Base-by-base conservation (phyloP, 306 rosid genomes). In the Pterocarpus macrocarpus region DNA sequence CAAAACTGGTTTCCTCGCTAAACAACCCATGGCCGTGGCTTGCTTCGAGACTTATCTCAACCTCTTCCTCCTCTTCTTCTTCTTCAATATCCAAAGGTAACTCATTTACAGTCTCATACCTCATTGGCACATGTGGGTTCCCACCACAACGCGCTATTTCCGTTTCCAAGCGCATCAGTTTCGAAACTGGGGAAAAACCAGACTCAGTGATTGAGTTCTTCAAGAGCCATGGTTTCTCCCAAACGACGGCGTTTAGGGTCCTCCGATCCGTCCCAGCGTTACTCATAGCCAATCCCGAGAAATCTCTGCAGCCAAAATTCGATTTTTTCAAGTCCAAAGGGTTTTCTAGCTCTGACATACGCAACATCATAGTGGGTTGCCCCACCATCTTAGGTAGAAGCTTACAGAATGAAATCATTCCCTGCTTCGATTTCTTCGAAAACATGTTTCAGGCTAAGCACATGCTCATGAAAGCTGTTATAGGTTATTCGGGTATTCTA, bases 311-410 rank as follows among this genome's bases (percentile, higher is more conserved):
- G 11, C 73, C 57, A 12, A 79, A 69, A 43, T 16, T 79, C 14
- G 83, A 79, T 7, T 70, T 79, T 79, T 70, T 79, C 11, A 79
- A 45, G 67, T 79, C 77, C 41, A 59, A 38, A 69, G 83, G 77
- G 16, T 30, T 70, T 59, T 45, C 57, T 44, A 0, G 4, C 17
- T 12, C 73, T n/a, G 77, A 69, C n/a, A 44, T 79, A 14, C n/a
- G 14, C 17, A 33, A 0, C 17, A 16, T 79, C 64, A 16, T 70
- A 35, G 0, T 10, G 5, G 1, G 12, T 0, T 44, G 4, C 44
- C 77, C 82, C 33, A 0, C 0, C 13, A 34, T 69, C 28, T 16
- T 79, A 53, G 4, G 0, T 0, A 69, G 71, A 45, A 69, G 77
- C 58, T 67, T 78, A 49, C 0, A 9, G 4, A 77, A 50, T 50